Percentiles rank a stretch among this genome's conserved stretches.
Conservation (phyloP, 164 flowering plant genomes). For the Dillenia turbinata region DNA sequence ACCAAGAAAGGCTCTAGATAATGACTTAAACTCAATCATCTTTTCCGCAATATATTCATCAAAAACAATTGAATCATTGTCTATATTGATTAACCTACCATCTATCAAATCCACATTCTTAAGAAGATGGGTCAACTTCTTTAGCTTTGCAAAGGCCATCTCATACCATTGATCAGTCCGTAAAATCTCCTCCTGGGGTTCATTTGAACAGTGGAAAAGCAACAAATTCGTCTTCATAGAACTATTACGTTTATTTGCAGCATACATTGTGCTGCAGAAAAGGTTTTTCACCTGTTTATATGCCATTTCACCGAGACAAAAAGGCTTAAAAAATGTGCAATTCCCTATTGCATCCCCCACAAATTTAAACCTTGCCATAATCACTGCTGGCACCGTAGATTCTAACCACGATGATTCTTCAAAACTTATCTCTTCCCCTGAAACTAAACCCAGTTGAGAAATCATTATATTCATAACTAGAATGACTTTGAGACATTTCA, state of each 20-base stretch:
- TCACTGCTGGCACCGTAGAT: too few species aligned
- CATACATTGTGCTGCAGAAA: constrained; percentile 12
- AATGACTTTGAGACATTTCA: too few species aligned
- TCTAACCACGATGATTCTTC: too few species aligned
- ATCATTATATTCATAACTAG: too few species aligned
- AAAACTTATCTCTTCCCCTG: too few species aligned
- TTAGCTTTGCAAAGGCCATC: constrained; percentile 32
- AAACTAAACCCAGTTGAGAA: too few species aligned
- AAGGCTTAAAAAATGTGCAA: too few species aligned
- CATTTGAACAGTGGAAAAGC: constrained; percentile 30
- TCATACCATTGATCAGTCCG: constrained; percentile 44
- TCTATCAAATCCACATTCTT: constrained; percentile 55
- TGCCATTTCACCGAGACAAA: neutral
- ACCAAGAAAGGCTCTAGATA: constrained; percentile 48
- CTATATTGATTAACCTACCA: constrained; percentile 48
- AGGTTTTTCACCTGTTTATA: constrained; percentile 9
- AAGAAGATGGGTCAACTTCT: constrained; percentile 33
- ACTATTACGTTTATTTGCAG: constrained; percentile 8
- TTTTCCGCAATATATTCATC: constrained; percentile 31
- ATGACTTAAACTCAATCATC: constrained; percentile 50
- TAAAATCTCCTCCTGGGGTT: constrained; percentile 18
- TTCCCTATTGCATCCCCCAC: too few species aligned
- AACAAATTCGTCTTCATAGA: constrained; percentile 12
- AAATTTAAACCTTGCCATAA: too few species aligned
- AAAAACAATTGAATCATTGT: constrained; percentile 29